phyloP scores from a whole-genome alignment of 2,329 filamentous ascomycete species.

The Lecanicillium sp. region DNA sequence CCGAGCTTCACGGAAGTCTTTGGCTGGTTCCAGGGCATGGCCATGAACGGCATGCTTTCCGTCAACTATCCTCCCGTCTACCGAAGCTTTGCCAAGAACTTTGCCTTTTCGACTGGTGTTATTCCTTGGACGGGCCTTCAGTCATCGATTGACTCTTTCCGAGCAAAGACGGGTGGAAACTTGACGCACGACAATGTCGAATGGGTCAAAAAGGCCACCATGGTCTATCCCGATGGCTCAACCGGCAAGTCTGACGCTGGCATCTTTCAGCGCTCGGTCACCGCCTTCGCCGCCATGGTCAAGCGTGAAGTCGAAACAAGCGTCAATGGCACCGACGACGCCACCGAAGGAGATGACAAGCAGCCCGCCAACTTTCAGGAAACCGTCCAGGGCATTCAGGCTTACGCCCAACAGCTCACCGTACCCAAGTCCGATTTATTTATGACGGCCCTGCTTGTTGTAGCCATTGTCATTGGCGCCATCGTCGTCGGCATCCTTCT shows the following conservation, averaged over 20 bases:
- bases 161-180: conserved; percentile 75
- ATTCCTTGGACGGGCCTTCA: conserved; percentile 80
- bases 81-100: conserved; percentile 84
- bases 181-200: conserved; percentile 71
- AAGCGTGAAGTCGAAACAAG: conserved; percentile 44
- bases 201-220: conserved; percentile 66
- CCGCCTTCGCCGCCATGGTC: conserved; percentile 38
- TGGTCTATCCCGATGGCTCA: conserved; percentile 60
- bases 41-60: conserved; percentile 93
- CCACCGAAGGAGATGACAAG: neutral
- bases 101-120: conserved; percentile 82
- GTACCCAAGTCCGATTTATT: conserved; percentile 89
- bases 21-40: conserved; percentile 87
- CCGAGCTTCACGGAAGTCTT: conserved; percentile 82
- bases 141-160: conserved; percentile 74
- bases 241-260: conserved; percentile 33
- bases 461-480: conserved; percentile 75
- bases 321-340: conserved; percentile 28
- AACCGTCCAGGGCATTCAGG: conserved; percentile 68
- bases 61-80: conserved; percentile 84
- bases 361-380: conserved; percentile 29
- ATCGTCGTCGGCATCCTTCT: conserved; percentile 83
- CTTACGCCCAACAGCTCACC: conserved; percentile 72
- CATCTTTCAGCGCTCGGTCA: conserved; percentile 47
- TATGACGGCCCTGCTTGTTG: conserved; percentile 87